A percentile compares a stretch with the other conserved stretches of the same genome.
Evolutionary conservation across 2,329 filamentous ascomycete genomes (phyloP).

Genomic region (Aureobasidium leucospermi): DNA sequence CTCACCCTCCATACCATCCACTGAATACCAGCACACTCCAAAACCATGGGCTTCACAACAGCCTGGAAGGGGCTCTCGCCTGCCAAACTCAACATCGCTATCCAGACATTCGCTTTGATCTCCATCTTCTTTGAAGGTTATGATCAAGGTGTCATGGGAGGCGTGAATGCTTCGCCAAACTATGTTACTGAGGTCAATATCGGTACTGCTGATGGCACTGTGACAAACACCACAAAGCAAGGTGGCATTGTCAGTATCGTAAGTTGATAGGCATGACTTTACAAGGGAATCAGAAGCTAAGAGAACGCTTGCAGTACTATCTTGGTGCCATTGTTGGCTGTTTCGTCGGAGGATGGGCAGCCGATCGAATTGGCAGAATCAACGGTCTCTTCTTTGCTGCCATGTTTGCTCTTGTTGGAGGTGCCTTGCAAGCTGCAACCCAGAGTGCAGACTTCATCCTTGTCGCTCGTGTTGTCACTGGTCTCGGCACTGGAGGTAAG

Average conservation of each 20-base stretch:
- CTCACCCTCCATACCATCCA: neutral
- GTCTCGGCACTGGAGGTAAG: conserved; percentile 43
- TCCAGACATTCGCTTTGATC: conserved; percentile 29
- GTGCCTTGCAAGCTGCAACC: conserved; percentile 40
- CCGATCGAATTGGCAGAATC: conserved; percentile 48
- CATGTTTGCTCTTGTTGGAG: conserved; percentile 43
- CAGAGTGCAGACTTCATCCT: conserved; percentile 43
- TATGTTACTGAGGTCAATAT: conserved; percentile 41
- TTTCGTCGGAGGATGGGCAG: conserved; percentile 43
- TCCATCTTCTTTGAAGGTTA: conserved; percentile 41
- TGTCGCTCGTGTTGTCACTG: conserved; percentile 43
- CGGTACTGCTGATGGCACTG: conserved; percentile 36
- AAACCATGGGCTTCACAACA: conserved; percentile 33
- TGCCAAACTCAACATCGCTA: conserved; percentile 35
- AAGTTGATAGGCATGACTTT: neutral
- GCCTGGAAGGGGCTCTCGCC: conserved; percentile 38
- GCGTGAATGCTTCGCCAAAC: conserved; percentile 38
- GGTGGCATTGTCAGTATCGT: conserved; percentile 45
- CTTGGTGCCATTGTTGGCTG: conserved; percentile 45
- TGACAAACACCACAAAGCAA: conserved; percentile 43
- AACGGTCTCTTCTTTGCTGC: conserved; percentile 43
- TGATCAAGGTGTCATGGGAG: conserved; percentile 49
- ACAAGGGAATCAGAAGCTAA: neutral
- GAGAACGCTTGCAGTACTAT: conserved; percentile 34
- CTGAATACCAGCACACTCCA: neutral